These are phyloP conservation scores for Xylaria polymorpha DNA, from an alignment of 2,329 filamentous ascomycete genomes.

Conservation along the genomic window DNA sequence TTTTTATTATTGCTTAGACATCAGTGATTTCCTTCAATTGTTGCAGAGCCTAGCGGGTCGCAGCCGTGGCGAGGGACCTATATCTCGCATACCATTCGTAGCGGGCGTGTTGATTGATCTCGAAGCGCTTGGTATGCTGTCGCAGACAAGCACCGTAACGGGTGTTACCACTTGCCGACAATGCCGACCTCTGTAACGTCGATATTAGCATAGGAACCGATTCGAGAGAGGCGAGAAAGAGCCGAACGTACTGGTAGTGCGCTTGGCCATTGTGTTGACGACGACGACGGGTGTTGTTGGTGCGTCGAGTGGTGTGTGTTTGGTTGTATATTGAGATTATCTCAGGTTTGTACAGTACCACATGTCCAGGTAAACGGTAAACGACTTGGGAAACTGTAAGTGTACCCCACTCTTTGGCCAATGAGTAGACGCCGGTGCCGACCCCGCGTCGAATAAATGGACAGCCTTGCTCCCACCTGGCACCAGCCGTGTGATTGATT, in stretches of 20 bases:
- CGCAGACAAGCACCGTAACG: constrained; percentile 95
- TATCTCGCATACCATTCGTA: constrained; percentile 60
- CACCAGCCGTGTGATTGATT: background rate
- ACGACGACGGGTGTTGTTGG: constrained; percentile 28
- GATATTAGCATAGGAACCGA: constrained; percentile 26
- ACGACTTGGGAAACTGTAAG: constrained; percentile 17
- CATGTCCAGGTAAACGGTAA: too few relatives aligned
- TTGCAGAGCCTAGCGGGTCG: constrained; percentile 40
- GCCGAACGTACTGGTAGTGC: constrained; percentile 35
- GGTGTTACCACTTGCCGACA: constrained; percentile 40
- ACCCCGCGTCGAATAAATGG: too few relatives aligned
- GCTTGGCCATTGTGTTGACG: constrained; percentile 38
- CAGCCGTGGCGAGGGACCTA: constrained; percentile 40
- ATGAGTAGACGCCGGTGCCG: too few relatives aligned
- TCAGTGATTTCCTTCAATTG: constrained; percentile 41
- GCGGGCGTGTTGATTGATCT: constrained; percentile 97
- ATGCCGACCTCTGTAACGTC: constrained; percentile 60
- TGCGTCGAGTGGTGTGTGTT: constrained; percentile 31
- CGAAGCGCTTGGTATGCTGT: constrained; percentile 99
- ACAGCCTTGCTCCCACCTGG: background rate
- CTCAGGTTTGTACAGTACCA: constrained; percentile 34
- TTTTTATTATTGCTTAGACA: constrained; percentile 39
- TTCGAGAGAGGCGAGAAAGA: background rate
- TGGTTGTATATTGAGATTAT: constrained; percentile 32
- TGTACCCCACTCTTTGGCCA: constrained; percentile 21